Conservation (phyloP, 1,139 yeast species). For the Nakaseomyces kungkrabaensis region DNA sequence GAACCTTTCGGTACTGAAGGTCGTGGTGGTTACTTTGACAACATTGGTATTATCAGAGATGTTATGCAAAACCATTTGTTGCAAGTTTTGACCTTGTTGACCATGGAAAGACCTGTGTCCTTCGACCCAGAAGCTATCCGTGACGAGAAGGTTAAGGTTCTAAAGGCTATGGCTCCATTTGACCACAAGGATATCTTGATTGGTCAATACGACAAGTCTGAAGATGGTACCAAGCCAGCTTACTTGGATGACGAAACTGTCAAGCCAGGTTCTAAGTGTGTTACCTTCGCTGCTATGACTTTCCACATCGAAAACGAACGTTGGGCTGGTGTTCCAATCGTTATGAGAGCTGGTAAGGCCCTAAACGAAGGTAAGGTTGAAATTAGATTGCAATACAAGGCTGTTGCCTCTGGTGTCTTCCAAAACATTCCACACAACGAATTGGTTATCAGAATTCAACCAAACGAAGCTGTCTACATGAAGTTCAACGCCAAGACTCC, state of each 20-base stretch:
- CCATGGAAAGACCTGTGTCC: conserved; percentile 92
- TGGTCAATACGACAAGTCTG: conserved; percentile 82
- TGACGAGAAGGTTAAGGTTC: conserved; percentile 89
- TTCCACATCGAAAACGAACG: conserved; percentile 78
- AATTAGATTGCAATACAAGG: conserved; percentile 84
- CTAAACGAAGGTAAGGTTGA: conserved; percentile 88
- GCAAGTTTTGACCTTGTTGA: conserved; percentile 81
- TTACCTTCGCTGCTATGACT: conserved; percentile 83
- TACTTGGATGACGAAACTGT: conserved; percentile 94
- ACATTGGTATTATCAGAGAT: conserved; percentile 91
- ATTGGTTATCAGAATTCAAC: conserved; percentile 87
- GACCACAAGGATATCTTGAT: conserved; percentile 57
- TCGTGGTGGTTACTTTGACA: conserved; percentile 95
- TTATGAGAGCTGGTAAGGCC: conserved; percentile 95
- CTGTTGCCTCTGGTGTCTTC: conserved; percentile 76
- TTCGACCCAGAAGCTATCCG: conserved; percentile 88
- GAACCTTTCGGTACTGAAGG: conserved; percentile 98
- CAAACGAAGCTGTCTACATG: conserved; percentile 85
- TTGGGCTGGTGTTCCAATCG: conserved; percentile 97
- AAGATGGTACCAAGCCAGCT: conserved; percentile 82
- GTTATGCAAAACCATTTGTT: conserved; percentile 96
- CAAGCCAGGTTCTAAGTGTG: conserved; percentile 66
- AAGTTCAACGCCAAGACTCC: conserved; percentile 91
- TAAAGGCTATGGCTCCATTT: conserved; percentile 69
- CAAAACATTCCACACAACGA: conserved; percentile 80